These are phyloP conservation scores for Backusella tuberculispora DNA, from an alignment of 192 early-diverging fungal species.

Conservation along the genomic window DNA sequence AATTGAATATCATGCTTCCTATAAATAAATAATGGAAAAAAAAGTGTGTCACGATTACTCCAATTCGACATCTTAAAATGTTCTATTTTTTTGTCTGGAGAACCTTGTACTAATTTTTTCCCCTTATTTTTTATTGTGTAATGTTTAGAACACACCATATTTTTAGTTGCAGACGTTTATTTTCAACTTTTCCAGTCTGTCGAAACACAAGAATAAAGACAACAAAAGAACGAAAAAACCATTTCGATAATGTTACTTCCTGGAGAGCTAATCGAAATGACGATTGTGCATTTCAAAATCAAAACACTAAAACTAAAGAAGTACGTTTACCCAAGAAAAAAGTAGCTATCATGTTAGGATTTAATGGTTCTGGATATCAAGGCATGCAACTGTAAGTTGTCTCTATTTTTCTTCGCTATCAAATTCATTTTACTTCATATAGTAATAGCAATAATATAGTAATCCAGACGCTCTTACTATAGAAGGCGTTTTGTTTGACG, in stretches of 20 bases:
- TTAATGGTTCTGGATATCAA: slow-evolving; percentile 92
- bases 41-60: slow-evolving; percentile 11
- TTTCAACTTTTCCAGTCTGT: neutral
- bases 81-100: neutral
- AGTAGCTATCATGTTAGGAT: slow-evolving; percentile 89
- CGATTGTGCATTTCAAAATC: slow-evolving; percentile 32
- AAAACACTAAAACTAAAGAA: neutral
- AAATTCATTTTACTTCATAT: neutral
- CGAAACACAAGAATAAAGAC: slow-evolving; percentile 12
- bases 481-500: slow-evolving; percentile 91
- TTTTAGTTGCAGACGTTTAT: neutral
- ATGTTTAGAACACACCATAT: neutral
- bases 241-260: slow-evolving; percentile 25
- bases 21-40: neutral
- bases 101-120: neutral
- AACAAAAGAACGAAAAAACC: slow-evolving; percentile 27
- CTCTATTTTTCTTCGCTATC: neutral
- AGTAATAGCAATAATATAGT: slow-evolving; percentile 34
- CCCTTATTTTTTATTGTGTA: neutral
- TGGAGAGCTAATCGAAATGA: slow-evolving; percentile 29
- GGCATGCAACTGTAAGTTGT: slow-evolving; percentile 90
- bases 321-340: slow-evolving; percentile 75
- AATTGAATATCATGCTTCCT: neutral
- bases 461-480: slow-evolving; percentile 85
- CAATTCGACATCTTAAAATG: slow-evolving; percentile 4